Evolutionary conservation across 2,329 filamentous ascomycete species (phyloP), one percentile per base, ranked within the genome.

Genomic region (Emmonsiellopsis sp.): DNA sequence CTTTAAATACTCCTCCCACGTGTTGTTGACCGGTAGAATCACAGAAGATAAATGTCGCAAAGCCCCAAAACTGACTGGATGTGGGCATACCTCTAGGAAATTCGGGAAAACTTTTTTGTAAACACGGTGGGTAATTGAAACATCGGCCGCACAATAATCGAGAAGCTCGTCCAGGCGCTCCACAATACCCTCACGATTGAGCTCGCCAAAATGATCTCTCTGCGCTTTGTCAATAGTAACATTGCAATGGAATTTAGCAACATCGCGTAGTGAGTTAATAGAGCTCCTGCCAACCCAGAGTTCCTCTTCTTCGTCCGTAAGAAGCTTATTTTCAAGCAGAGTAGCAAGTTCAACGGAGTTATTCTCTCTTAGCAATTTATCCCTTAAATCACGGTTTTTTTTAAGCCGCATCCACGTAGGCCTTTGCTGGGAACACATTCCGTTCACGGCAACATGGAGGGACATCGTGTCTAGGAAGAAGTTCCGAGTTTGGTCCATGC

Each of bases 381-480:
- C 91, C 49, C 88, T 78, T 45, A 92, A 64, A 64, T 97, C 92
- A 54, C 86, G 80, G 59, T 86, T 89, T 73, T 98, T 98, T 66
- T 89, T 87, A 69, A 95, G 88, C 68, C 88, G 94, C 85, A 96
- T 90, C 93, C 93, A 98, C 0, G 88, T 95, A 7, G 94, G 93
- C 49, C 93, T 82, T 69, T 98, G 93, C 59, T 87, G 85, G 21
- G 93, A 97, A 70, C 93, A 98, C 93, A 98, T 98, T 57, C 93
- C 93, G 66, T 98, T 98, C 27, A 95, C 92, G 2, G 94, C 94
- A 6, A 95, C 92, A 67, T 98, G 93, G 17, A 98, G 75, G 1
- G 92, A 97, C 93, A 98, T 98, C 33, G 93, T 98, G 67, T 98
- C 93, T 50, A 98, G 72, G 66, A 95, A 98, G 43, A 82, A 86